These are phyloP conservation scores for Dalechampia spathulata DNA, from an alignment of 441 rosid species.

Conservation along the genomic window DNA sequence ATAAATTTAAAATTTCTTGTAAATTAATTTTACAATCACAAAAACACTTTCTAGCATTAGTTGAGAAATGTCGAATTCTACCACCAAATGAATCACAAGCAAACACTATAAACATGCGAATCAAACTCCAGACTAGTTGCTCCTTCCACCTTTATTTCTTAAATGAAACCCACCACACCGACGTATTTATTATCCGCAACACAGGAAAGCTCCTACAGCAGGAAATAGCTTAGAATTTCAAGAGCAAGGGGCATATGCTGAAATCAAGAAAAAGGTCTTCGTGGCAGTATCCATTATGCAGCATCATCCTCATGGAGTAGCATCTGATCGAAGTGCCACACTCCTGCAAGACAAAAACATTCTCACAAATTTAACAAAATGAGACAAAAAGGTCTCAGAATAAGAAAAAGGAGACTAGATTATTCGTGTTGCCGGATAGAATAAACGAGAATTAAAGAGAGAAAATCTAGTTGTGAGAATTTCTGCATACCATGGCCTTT, in stretches of 20 bases:
- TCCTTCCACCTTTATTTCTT: neutral
- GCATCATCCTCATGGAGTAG: conserved; percentile 32
- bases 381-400: neutral
- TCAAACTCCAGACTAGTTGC: neutral
- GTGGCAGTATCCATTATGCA: conserved; percentile 2
- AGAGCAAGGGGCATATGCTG: neutral
- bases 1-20: too few species aligned
- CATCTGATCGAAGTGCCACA: conserved; percentile 53
- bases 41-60: too few species aligned
- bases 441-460: neutral
- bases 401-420: neutral
- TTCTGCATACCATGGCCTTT: conserved; percentile 52
- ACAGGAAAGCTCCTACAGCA: neutral
- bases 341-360: conserved; percentile 26
- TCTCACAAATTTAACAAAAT: too few species aligned
- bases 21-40: too few species aligned
- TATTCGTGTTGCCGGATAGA: neutral
- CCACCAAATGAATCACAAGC: neutral
- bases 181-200: neutral
- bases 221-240: neutral
- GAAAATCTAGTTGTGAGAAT: neutral
- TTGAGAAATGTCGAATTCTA: neutral
- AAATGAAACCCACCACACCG: neutral
- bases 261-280: neutral
- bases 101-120: neutral